Evolutionary conservation across 805 yeast species (phyloP).

Genomic region (Ogataea kodamae): DNA sequence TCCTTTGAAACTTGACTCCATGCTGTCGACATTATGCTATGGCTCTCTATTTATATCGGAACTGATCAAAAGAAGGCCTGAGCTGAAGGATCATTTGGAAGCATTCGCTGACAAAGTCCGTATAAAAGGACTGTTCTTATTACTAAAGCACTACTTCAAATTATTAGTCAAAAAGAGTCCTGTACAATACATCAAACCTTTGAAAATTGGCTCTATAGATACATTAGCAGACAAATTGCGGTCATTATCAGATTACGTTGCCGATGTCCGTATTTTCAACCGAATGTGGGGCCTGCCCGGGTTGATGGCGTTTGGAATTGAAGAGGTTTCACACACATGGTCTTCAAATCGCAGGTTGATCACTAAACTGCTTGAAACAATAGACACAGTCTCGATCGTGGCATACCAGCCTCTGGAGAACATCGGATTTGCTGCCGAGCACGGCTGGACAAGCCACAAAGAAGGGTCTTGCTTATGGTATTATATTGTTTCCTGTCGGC

Average conservation of each 20-base stretch:
- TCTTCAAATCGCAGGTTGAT: constrained; percentile 10
- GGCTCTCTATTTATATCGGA: constrained; percentile 29
- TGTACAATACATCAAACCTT: not conserved
- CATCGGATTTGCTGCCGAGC: constrained; percentile 33
- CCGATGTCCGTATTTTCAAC: constrained; percentile 36
- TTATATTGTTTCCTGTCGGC: constrained; percentile 30
- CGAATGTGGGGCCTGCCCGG: constrained; percentile 36
- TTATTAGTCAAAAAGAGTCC: not conserved
- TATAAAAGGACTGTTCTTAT: not conserved
- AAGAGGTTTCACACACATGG: constrained; percentile 15
- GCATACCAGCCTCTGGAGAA: constrained; percentile 36
- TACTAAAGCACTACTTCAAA: constrained; percentile 1
- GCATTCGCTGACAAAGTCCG: constrained; percentile 6
- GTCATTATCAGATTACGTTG: constrained; percentile 30
- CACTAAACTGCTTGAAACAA: constrained; percentile 25
- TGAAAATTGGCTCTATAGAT: constrained; percentile 1
- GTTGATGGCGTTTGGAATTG: constrained; percentile 23
- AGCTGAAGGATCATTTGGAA: constrained; percentile 8
- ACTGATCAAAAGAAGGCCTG: constrained; percentile 22
- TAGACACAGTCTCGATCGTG: constrained; percentile 27
- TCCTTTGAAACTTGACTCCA: constrained; percentile 29
- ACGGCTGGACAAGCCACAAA: constrained; percentile 27
- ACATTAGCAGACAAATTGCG: constrained; percentile 19
- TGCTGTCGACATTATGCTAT: constrained; percentile 35
- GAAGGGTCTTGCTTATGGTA: constrained; percentile 25